Percentiles rank a stretch among this genome's conserved stretches.
phyloP scores from a whole-genome alignment of 106 monocot genomes.

The Xerophyta viscosa region DNA sequence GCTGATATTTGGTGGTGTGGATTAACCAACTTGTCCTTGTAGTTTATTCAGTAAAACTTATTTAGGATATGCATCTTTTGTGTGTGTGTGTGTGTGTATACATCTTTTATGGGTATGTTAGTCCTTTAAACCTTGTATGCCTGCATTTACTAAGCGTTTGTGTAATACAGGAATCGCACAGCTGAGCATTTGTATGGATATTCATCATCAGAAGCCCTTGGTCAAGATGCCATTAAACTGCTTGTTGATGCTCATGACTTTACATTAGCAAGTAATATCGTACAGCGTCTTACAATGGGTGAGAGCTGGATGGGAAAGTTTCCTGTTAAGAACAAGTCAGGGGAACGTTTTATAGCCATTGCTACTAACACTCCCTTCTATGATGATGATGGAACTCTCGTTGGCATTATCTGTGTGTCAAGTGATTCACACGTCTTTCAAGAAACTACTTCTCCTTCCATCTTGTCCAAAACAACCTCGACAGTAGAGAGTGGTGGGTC shows the following conservation, averaged over 20 bases:
- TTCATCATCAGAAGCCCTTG: conserved; percentile 29
- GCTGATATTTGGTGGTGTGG: too few relatives aligned
- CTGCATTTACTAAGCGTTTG: not conserved
- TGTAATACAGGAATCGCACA: not conserved
- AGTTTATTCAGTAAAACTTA: too few relatives aligned
- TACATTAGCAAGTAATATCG: conserved; percentile 16
- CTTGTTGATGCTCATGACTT: conserved; percentile 7
- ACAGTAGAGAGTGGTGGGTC: conserved; percentile 5
- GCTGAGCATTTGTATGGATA: conserved; percentile 2
- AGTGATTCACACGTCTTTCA: conserved; percentile 63
- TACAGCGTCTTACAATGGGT: conserved; percentile 40
- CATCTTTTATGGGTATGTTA: too few relatives aligned
- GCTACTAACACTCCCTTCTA: conserved; percentile 82
- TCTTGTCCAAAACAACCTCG: conserved; percentile 7
- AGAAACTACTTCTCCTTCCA: conserved; percentile 23
- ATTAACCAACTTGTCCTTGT: too few relatives aligned
- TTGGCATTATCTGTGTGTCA: conserved; percentile 87
- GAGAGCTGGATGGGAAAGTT: conserved; percentile 93
- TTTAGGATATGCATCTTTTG: too few relatives aligned
- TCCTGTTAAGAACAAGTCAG: conserved; percentile 68
- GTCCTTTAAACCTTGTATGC: too few relatives aligned
- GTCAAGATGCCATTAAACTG: conserved; percentile 8
- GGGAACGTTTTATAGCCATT: conserved; percentile 64
- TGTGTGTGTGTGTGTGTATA: too few relatives aligned
- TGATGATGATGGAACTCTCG: conserved; percentile 71